Conservation (phyloP, 108 stramenopile species). For the Fistulifera solaris region DNA sequence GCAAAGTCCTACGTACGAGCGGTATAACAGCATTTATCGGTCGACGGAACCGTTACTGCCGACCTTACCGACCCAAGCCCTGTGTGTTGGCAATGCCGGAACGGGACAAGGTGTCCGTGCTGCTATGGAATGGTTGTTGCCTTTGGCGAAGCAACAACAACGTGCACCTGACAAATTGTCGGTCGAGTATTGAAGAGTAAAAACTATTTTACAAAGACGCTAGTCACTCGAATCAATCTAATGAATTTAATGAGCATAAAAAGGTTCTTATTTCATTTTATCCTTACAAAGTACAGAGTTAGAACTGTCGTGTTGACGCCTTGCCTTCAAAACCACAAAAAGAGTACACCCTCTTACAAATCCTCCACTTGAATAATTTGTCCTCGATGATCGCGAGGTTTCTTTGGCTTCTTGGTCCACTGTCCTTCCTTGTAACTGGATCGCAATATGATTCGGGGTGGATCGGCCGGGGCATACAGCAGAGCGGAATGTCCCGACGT, state of each 20-base stretch:
- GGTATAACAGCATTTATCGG: background rate
- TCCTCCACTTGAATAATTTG: too few species aligned
- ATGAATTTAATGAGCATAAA: too few species aligned
- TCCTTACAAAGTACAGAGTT: too few species aligned
- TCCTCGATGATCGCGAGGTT: constrained; percentile 30
- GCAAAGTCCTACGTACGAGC: background rate
- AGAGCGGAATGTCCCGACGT: constrained; percentile 18
- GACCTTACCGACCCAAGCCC: constrained; percentile 16
- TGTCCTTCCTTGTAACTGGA: constrained; percentile 32
- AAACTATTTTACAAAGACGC: too few species aligned
- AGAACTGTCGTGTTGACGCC: too few species aligned
- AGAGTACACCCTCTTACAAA: too few species aligned
- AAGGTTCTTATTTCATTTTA: too few species aligned
- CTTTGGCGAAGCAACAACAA: constrained; percentile 37
- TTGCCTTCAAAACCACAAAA: too few species aligned
- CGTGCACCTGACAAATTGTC: constrained; percentile 4
- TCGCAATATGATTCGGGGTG: constrained; percentile 20
- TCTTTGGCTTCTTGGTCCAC: constrained; percentile 24
- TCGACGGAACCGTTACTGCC: too few species aligned
- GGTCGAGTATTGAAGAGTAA: too few species aligned
- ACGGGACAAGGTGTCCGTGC: constrained; percentile 61
- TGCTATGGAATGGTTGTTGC: constrained; percentile 71
- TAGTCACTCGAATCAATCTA: too few species aligned
- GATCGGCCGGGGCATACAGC: constrained; percentile 17
- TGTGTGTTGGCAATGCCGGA: constrained; percentile 67